Evolutionary conservation across 2,329 filamentous ascomycete genomes (phyloP), one percentile per base, ranked within the genome.

Genomic region (Paramyrothecium sp.): DNA sequence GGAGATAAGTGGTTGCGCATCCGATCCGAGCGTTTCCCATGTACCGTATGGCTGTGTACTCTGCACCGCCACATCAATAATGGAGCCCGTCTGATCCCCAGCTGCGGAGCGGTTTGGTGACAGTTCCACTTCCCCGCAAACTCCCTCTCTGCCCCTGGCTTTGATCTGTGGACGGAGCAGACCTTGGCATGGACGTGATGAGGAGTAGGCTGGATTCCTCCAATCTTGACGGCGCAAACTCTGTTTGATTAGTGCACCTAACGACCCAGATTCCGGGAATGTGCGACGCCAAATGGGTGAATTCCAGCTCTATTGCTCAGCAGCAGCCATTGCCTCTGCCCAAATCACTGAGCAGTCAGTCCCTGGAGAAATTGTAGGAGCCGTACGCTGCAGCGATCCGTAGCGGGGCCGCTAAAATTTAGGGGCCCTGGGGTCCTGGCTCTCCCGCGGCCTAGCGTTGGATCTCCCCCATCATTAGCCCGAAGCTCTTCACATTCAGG

Each of bases 391-490:
- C 26, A 30, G 26, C 4, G 26, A 30, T 30, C 26, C 10, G n/a
- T 19, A 44, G 38, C 38, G 38, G 60, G 56, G 38, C 55, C 61
- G 54, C 61, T 59, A 61, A 56, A 49, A 17, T 53, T 34, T 53
- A 54, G 55, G 47, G 57, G 48, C 46, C 30, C 54, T 55, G 56
- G 54, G 51, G 57, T 11, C 44, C 51, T 47, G 50, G 44, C 52
- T 55, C 53, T 55, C 58, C 59, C 56, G 54, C 55, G 58, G 58
- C 53, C 52, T 48, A 44, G 57, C 57, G 56, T 56, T 55, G 56
- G 57, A 56, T 57, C 56, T 22, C 49, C 55, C 49, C 50, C 51
- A 49, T 47, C 52, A 44, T 44, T 44, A 19, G 13, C 38, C 38
- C 38, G n/a, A 17, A 44, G 38, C 38, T 44, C 13, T 19, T 44